Conservation (phyloP, 1,139 yeast genomes). For the Taphrina communis region DNA sequence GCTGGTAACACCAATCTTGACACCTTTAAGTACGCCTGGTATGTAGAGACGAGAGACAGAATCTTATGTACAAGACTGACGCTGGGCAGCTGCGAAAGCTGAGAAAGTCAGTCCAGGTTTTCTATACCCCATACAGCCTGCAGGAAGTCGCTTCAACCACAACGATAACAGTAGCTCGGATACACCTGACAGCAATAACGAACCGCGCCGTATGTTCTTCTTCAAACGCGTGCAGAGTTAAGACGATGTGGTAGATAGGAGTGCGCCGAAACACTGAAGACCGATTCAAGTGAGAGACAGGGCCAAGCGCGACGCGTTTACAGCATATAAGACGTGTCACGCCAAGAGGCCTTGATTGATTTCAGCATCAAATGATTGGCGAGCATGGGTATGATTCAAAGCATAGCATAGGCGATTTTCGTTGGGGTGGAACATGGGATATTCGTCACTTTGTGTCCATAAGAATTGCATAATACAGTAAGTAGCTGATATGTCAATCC, state of each 20-base stretch:
- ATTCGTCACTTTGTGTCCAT: background rate
- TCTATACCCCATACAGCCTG: constrained; percentile 26
- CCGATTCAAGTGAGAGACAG: no score
- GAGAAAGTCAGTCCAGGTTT: constrained; percentile 21
- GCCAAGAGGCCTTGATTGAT: no score
- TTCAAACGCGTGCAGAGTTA: constrained; percentile 23
- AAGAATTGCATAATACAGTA: background rate
- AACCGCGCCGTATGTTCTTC: constrained; percentile 28
- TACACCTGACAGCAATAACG: background rate
- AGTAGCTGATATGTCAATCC: background rate
- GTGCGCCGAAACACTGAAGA: background rate
- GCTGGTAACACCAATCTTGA: constrained; percentile 26
- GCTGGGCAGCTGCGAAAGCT: constrained; percentile 1
- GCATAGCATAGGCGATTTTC: background rate
- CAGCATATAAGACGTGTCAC: no score
- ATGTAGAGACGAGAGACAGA: background rate
- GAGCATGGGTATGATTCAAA: background rate
- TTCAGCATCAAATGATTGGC: no score
- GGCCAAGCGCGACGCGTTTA: no score
- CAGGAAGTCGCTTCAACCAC: constrained; percentile 24
- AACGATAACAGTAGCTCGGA: background rate
- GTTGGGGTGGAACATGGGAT: background rate
- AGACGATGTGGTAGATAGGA: constrained; percentile 12
- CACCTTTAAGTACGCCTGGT: constrained; percentile 20
- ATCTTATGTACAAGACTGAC: background rate